These are phyloP conservation scores for Linum lewisii DNA, from an alignment of 345 rosid genomes.

Conservation along the genomic window DNA sequence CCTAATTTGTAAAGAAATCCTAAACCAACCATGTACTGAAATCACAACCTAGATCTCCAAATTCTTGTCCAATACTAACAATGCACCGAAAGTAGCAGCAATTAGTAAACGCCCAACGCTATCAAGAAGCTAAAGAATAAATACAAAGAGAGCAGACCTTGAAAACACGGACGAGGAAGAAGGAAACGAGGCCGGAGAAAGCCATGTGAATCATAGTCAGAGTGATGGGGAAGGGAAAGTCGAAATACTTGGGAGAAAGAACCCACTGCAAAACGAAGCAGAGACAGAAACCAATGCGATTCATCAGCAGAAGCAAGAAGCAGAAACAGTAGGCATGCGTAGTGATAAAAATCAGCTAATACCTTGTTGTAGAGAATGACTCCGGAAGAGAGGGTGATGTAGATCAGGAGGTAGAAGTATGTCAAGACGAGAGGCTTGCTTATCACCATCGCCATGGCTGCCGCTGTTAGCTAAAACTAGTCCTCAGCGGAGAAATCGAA, in stretches of 20 bases:
- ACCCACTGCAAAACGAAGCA: slow-evolving; percentile 74
- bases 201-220: slow-evolving; percentile 97
- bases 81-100: not conserved
- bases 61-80: no score
- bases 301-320: not conserved
- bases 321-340: not conserved
- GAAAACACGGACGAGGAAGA: slow-evolving; percentile 81
- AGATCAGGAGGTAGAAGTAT: slow-evolving; percentile 69
- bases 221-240: slow-evolving; percentile 82
- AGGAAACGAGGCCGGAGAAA: slow-evolving; percentile 66
- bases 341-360: slow-evolving; percentile 6
- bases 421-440: slow-evolving; percentile 75
- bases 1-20: no score
- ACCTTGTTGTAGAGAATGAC: slow-evolving; percentile 98
- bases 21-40: no score
- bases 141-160: slow-evolving; percentile 44
- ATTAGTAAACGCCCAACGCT: no score
- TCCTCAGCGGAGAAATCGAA: no score
- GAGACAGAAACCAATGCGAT: not conserved
- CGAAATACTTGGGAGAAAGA: slow-evolving; percentile 82
- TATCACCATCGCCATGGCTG: slow-evolving; percentile 43
- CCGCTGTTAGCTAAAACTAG: not conserved
- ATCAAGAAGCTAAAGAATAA: no score
- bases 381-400: slow-evolving; percentile 79
- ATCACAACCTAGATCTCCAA: no score